Percentiles rank a stretch among this genome's conserved stretches.
Evolutionary conservation across 352 stramenopile species (phyloP).

Genomic region (Saprolegnia parasitica): DNA sequence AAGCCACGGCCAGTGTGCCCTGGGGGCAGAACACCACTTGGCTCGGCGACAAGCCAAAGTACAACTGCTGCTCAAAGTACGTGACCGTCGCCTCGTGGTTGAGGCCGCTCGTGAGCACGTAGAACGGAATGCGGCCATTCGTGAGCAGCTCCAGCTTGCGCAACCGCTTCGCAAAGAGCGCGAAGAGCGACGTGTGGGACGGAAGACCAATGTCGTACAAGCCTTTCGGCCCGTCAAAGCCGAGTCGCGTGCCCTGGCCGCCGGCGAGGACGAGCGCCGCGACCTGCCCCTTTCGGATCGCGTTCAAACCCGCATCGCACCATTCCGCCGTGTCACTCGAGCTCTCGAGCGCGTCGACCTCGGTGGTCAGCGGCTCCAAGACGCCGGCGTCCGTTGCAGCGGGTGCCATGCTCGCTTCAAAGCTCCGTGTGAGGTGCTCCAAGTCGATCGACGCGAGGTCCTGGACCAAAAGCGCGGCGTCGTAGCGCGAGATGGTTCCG

Average conservation of each 20-base stretch:
- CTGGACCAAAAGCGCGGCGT: slow-evolving; percentile 17
- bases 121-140: slow-evolving; percentile 64
- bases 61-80: slow-evolving; percentile 88
- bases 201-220: slow-evolving; percentile 91
- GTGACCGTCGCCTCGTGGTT: slow-evolving; percentile 91
- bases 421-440: slow-evolving; percentile 4
- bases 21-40: slow-evolving; percentile 96
- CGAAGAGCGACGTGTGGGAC: slow-evolving; percentile 90
- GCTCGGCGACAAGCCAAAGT: slow-evolving; percentile 85
- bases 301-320: slow-evolving; percentile 57
- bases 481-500: slow-evolving; percentile 33
- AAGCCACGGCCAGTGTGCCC: slow-evolving; percentile 97
- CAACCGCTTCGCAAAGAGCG: slow-evolving; percentile 91
- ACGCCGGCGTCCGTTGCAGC: neutral
- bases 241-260: slow-evolving; percentile 96
- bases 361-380: slow-evolving; percentile 29
- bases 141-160: slow-evolving; percentile 53
- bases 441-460: slow-evolving; percentile 25
- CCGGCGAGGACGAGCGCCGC: slow-evolving; percentile 91
- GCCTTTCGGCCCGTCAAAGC: slow-evolving; percentile 94
- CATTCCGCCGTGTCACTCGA: slow-evolving; percentile 53
- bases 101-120: slow-evolving; percentile 96
- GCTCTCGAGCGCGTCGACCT: slow-evolving; percentile 56
- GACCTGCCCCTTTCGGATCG: slow-evolving; percentile 83
- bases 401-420: slow-evolving; percentile 15